phyloP scores from a whole-genome alignment of 2,329 filamentous ascomycete genomes.

The Tolypocladium amazonense region DNA sequence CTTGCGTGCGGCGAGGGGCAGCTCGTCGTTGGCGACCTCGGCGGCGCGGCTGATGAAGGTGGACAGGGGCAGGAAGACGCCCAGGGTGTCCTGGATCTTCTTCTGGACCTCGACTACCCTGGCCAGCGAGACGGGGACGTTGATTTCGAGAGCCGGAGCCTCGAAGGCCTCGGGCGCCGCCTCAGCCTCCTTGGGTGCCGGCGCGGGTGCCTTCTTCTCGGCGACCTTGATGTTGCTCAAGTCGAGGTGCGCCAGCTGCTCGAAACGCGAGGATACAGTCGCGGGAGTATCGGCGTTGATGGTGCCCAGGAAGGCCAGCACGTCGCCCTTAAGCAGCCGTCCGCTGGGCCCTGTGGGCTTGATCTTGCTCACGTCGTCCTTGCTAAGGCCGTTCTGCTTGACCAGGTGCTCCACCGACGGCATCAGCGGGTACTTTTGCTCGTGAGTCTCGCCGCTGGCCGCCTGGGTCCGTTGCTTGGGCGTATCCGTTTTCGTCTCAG shows the following conservation, averaged over 20 bases:
- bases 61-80: slow-evolving; percentile 71
- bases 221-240: slow-evolving; percentile 90
- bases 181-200: slow-evolving; percentile 26
- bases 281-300: slow-evolving; percentile 64
- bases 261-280: slow-evolving; percentile 58
- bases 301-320: slow-evolving; percentile 77
- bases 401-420: slow-evolving; percentile 80
- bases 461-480: slow-evolving; percentile 39
- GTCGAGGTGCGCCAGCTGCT: slow-evolving; percentile 74
- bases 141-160: slow-evolving; percentile 45
- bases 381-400: slow-evolving; percentile 65
- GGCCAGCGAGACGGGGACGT: slow-evolving; percentile 66
- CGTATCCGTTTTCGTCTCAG: slow-evolving; percentile 23
- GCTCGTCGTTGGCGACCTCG: slow-evolving; percentile 76
- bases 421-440: slow-evolving; percentile 62
- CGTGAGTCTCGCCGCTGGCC: slow-evolving; percentile 39
- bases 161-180: slow-evolving; percentile 29
- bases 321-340: slow-evolving; percentile 87
- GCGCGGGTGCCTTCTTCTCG: slow-evolving; percentile 31
- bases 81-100: slow-evolving; percentile 66
- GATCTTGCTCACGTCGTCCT: slow-evolving; percentile 69
- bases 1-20: slow-evolving; percentile 54
- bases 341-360: slow-evolving; percentile 79
- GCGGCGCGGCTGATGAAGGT: slow-evolving; percentile 80
- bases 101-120: slow-evolving; percentile 73